A percentile compares a stretch with the other conserved stretches of the same genome.
phyloP scores from a whole-genome alignment of 768 basidiomycete species.

The Leccinum arenicola region DNA sequence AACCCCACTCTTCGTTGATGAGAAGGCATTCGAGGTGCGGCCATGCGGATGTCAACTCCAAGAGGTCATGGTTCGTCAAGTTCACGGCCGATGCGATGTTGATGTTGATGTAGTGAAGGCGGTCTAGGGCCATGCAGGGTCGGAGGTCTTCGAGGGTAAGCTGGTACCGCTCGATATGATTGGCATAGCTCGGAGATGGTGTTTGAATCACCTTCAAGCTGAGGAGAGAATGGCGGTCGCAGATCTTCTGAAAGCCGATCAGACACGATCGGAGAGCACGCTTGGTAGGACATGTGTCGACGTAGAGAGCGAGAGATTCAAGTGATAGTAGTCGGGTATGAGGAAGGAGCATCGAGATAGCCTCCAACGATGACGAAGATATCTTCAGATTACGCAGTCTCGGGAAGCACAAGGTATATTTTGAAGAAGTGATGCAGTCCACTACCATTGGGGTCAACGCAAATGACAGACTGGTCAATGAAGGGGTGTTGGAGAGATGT shows the following conservation, averaged over 20 bases:
- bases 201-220: conserved; percentile 12
- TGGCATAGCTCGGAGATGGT: not conserved
- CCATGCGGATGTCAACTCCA: conserved; percentile 17
- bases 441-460: not conserved
- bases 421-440: conserved; percentile 5
- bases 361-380: conserved; percentile 1
- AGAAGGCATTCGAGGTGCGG: conserved; percentile 14
- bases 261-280: conserved; percentile 7
- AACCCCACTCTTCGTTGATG: conserved; percentile 22
- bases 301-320: conserved; percentile 5
- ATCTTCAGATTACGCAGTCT: conserved; percentile 12
- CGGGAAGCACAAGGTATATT: conserved; percentile 1
- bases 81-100: conserved; percentile 11
- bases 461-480: conserved; percentile 12
- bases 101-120: conserved; percentile 14
- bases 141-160: conserved; percentile 19
- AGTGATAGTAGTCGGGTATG: not conserved
- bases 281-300: conserved; percentile 13
- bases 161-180: conserved; percentile 1
- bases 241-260: conserved; percentile 5
- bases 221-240: conserved; percentile 1
- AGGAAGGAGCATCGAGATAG: not conserved
- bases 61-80: conserved; percentile 10
- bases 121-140: conserved; percentile 13
- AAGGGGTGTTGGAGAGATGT: conserved; percentile 16